phyloP scores from a whole-genome alignment of 257 asterid genomes.

The Nicotiana paniculata region DNA sequence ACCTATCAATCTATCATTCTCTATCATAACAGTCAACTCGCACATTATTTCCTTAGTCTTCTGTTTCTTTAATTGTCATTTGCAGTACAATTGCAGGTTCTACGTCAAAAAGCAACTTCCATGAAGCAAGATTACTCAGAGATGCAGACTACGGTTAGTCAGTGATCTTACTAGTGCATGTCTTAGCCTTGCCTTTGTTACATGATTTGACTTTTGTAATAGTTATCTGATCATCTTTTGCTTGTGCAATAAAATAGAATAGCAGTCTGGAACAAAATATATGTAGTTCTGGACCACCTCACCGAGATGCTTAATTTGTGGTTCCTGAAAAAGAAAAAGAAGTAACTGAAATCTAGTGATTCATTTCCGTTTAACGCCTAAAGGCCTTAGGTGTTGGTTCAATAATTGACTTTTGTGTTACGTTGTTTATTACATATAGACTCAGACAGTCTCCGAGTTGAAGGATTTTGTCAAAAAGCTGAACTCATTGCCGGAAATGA shows the following conservation, averaged over 20 bases:
- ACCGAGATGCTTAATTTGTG: too few relatives aligned
- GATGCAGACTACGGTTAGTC: slow-evolving; percentile 76
- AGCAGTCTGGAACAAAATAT: too few relatives aligned
- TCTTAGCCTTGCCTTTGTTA: slow-evolving; percentile 10
- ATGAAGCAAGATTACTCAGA: slow-evolving; percentile 97
- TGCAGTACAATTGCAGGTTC: slow-evolving; percentile 74
- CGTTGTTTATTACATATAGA: slow-evolving; percentile 41
- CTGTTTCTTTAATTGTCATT: slow-evolving; percentile 34
- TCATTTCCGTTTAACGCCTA: too few relatives aligned
- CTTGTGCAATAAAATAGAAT: too few relatives aligned
- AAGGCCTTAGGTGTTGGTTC: neutral
- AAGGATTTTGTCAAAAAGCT: slow-evolving; percentile 99
- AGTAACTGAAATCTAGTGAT: too few relatives aligned
- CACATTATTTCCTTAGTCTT: slow-evolving; percentile 11
- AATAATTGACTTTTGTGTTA: slow-evolving; percentile 9
- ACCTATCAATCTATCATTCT: neutral
- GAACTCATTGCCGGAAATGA: slow-evolving; percentile 95
- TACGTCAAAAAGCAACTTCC: slow-evolving; percentile 95
- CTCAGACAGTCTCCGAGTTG: slow-evolving; percentile 87
- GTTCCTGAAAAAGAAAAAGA: too few relatives aligned
- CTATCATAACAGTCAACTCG: neutral
- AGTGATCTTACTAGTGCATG: slow-evolving; percentile 10
- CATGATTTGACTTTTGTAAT: neutral
- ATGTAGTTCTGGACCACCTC: too few relatives aligned
- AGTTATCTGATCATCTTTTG: too few relatives aligned